These are phyloP conservation scores for Pseudonitzschia delicatissima DNA, from an alignment of 108 stramenopile genomes.

Conservation along the genomic window DNA sequence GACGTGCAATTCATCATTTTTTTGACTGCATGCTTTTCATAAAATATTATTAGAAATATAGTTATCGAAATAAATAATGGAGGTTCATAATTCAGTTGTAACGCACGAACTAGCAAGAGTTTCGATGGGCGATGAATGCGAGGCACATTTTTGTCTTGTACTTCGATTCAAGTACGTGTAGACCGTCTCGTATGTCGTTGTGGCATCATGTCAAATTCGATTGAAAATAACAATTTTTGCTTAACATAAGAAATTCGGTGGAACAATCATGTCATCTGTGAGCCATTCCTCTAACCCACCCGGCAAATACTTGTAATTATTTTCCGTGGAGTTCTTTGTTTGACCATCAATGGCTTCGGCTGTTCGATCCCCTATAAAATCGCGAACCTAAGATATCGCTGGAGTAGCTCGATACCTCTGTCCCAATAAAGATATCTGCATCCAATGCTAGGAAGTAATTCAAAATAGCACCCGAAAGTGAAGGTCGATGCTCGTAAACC, in stretches of 20 bases:
- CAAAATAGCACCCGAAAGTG: conserved; percentile 25
- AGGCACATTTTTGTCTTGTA: too few species aligned
- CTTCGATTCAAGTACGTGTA: too few species aligned
- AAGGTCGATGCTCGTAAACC: conserved; percentile 10
- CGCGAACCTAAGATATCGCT: conserved; percentile 21
- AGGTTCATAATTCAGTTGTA: too few species aligned
- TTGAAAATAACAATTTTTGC: too few species aligned
- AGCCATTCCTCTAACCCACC: conserved; percentile 24
- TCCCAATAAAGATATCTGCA: conserved; percentile 32
- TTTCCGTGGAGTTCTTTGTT: background rate
- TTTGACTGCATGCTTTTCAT: too few species aligned
- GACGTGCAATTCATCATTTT: too few species aligned
- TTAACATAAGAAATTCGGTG: conserved; percentile 28
- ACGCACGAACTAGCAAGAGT: too few species aligned
- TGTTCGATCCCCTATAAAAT: conserved; percentile 25
- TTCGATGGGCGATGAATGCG: too few species aligned
- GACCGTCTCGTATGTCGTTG: too few species aligned
- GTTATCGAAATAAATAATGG: too few species aligned
- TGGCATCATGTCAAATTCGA: too few species aligned
- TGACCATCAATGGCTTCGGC: background rate
- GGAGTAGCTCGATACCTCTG: conserved; percentile 37
- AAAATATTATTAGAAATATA: too few species aligned
- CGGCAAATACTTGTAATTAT: conserved; percentile 33
- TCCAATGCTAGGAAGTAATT: conserved; percentile 25
- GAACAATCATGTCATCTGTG: background rate